Evolutionary conservation across 2,329 filamentous ascomycete genomes (phyloP).

Genomic region (Coniochaeta sp.): DNA sequence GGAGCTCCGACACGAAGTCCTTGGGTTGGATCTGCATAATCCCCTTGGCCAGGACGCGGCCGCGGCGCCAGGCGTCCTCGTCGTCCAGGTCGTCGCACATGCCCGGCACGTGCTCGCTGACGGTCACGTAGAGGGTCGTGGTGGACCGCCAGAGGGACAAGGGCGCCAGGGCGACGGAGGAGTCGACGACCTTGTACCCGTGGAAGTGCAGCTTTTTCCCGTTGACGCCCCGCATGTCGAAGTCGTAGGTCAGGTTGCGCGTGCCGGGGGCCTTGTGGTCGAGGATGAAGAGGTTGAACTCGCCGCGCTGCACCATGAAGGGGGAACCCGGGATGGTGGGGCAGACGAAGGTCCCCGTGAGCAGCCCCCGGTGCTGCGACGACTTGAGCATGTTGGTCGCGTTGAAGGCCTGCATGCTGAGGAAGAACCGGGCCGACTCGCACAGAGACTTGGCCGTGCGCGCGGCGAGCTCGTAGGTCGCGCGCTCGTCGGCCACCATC

Average conservation of each 20-base stretch:
- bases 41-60: slow-evolving; percentile 47
- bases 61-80: slow-evolving; percentile 32
- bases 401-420: slow-evolving; percentile 50
- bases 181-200: slow-evolving; percentile 56
- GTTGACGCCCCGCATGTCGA: slow-evolving; percentile 49
- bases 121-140: slow-evolving; percentile 54
- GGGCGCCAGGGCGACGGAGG: slow-evolving; percentile 49
- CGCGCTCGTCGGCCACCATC: slow-evolving; percentile 34
- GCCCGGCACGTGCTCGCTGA: slow-evolving; percentile 32
- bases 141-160: slow-evolving; percentile 54
- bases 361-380: slow-evolving; percentile 41
- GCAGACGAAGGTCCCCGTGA: slow-evolving; percentile 54
- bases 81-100: slow-evolving; percentile 19
- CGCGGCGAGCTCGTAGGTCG: slow-evolving; percentile 47
- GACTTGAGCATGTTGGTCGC: slow-evolving; percentile 38
- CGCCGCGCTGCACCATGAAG: slow-evolving; percentile 52
- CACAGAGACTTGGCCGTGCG: slow-evolving; percentile 45
- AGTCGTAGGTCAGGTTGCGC: slow-evolving; percentile 53
- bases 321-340: slow-evolving; percentile 47
- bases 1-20: slow-evolving; percentile 49
- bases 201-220: slow-evolving; percentile 49
- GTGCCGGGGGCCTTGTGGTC: slow-evolving; percentile 49
- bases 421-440: slow-evolving; percentile 50
- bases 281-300: slow-evolving; percentile 49
- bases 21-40: slow-evolving; percentile 47